Conservation (phyloP, 2,329 filamentous ascomycete genomes). For the Lachnellula hyalina region DNA sequence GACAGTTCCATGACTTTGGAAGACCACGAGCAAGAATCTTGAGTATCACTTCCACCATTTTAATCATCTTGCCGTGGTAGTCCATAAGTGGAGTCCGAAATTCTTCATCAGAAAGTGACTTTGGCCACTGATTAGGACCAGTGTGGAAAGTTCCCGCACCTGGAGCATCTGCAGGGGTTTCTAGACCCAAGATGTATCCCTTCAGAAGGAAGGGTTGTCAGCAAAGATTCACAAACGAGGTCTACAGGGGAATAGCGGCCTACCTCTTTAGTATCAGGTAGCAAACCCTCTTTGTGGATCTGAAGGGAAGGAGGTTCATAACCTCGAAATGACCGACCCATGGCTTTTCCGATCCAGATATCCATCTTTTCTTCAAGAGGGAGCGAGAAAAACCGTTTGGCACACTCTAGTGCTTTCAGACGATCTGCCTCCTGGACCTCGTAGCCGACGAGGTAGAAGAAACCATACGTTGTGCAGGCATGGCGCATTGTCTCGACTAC, state of each 20-base stretch:
- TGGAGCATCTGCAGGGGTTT: constrained; percentile 43
- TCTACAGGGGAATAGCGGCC: not conserved
- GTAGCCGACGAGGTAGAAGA: constrained; percentile 39
- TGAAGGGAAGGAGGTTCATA: constrained; percentile 34
- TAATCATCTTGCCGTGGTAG: constrained; percentile 42
- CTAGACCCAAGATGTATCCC: constrained; percentile 11
- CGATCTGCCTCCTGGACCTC: constrained; percentile 28
- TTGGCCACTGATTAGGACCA: constrained; percentile 75
- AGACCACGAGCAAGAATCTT: constrained; percentile 43
- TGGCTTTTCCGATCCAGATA: constrained; percentile 14
- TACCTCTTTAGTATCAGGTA: constrained; percentile 38
- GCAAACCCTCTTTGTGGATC: constrained; percentile 29
- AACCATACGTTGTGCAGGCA: constrained; percentile 30
- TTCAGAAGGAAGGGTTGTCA: constrained; percentile 21
- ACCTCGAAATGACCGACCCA: constrained; percentile 32
- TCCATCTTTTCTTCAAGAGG: constrained; percentile 34
- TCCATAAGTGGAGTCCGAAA: constrained; percentile 39
- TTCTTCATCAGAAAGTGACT: constrained; percentile 43
- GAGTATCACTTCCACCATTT: constrained; percentile 43
- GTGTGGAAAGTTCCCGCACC: constrained; percentile 22
- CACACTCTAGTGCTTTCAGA: constrained; percentile 7
- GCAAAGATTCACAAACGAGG: not conserved
- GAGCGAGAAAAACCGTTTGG: constrained; percentile 4
- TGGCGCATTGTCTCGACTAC: constrained; percentile 27
- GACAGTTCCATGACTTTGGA: constrained; percentile 32